phyloP scores from a whole-genome alignment of 106 monocot species.

The Vanilla planifolia region DNA sequence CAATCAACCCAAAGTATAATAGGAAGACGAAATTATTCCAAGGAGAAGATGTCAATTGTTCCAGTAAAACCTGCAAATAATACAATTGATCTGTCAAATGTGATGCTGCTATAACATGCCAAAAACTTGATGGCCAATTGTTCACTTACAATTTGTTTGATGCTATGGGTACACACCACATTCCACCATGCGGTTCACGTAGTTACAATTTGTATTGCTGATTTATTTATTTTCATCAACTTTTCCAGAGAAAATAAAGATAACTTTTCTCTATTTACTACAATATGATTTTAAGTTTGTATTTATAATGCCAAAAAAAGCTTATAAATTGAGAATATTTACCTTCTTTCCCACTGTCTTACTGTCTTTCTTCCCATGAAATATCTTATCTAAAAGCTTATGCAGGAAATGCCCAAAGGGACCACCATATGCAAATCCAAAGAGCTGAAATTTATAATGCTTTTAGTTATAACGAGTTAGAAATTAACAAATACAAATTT shows the following conservation, averaged over 20 bases:
- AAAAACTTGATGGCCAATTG: too few species aligned
- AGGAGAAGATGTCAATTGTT: conserved; percentile 76
- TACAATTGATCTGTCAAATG: background rate
- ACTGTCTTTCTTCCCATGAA: conserved; percentile 74
- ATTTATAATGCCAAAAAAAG: too few species aligned
- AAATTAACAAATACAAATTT: too few species aligned
- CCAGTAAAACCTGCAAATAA: conserved; percentile 59
- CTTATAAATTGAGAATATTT: background rate
- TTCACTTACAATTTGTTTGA: too few species aligned
- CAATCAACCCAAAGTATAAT: conserved; percentile 59
- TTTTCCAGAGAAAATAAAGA: too few species aligned
- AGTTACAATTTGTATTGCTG: too few species aligned
- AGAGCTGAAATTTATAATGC: conserved; percentile 30
- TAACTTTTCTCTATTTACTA: too few species aligned
- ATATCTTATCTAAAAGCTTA: conserved; percentile 59
- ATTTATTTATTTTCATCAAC: too few species aligned
- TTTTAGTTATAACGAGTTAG: too few species aligned
- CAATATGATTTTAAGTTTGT: too few species aligned
- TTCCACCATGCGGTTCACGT: too few species aligned
- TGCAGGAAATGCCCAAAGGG: conserved; percentile 78
- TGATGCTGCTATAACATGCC: background rate
- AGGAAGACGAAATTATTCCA: conserved; percentile 71
- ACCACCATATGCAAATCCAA: conserved; percentile 73
- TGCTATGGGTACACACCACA: too few species aligned
- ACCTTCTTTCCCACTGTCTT: conserved; percentile 90